phyloP scores from a whole-genome alignment of 495 filamentous ascomycete species.

The Elasticomyces elasticus region DNA sequence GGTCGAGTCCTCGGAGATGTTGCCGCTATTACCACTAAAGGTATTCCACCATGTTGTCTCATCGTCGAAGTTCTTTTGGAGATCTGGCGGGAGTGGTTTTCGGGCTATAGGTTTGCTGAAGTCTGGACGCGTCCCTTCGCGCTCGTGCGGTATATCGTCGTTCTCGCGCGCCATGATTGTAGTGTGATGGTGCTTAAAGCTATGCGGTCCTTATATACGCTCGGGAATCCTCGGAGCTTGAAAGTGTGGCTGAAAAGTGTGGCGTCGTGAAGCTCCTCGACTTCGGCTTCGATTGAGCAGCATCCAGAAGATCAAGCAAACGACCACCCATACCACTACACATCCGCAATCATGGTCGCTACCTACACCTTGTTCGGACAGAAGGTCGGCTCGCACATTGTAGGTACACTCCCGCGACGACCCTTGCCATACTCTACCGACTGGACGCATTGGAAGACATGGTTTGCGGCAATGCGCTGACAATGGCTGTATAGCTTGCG shows the following conservation, averaged over 20 bases:
- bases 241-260: constrained; percentile 1
- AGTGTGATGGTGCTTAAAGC: constrained; percentile 12
- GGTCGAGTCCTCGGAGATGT: constrained; percentile 55
- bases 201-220: too few species aligned
- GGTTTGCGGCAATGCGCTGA: background rate
- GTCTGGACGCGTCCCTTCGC: constrained; percentile 31
- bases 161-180: constrained; percentile 27
- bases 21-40: constrained; percentile 62
- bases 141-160: constrained; percentile 24
- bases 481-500: constrained; percentile 53
- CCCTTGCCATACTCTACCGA: constrained; percentile 7
- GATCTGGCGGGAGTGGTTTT: constrained; percentile 53
- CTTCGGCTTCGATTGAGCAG: background rate
- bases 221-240: background rate
- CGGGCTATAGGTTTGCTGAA: constrained; percentile 43
- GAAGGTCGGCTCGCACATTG: constrained; percentile 85
- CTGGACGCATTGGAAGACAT: background rate
- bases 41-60: constrained; percentile 72
- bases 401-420: constrained; percentile 43
- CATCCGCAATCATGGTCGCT: constrained; percentile 28
- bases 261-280: background rate
- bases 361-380: constrained; percentile 64
- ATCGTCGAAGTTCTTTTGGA: constrained; percentile 66
- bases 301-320: background rate
- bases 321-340: background rate